phyloP scores from a whole-genome alignment of 2,329 filamentous ascomycete genomes.

The Venturia pyrina region DNA sequence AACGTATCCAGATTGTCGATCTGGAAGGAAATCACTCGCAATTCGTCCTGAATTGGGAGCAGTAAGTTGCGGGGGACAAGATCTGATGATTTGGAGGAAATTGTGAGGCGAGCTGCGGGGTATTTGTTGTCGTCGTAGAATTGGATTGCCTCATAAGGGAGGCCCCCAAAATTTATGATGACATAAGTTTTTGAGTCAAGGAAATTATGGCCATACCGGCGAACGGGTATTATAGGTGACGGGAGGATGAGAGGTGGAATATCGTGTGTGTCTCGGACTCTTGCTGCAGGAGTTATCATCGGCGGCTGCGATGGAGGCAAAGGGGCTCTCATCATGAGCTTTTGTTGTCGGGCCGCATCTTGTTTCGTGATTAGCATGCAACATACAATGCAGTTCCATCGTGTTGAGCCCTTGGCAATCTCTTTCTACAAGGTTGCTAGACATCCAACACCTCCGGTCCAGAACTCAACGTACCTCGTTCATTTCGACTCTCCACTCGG shows the following conservation, averaged over 20 bases:
- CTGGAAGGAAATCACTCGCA: slow-evolving; percentile 87
- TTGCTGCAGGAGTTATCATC: slow-evolving; percentile 31
- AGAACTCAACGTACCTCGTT: not conserved
- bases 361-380: not conserved
- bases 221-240: slow-evolving; percentile 88
- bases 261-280: slow-evolving; percentile 69
- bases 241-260: slow-evolving; percentile 89
- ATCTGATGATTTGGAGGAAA: slow-evolving; percentile 92
- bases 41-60: slow-evolving; percentile 92
- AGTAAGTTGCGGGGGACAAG: slow-evolving; percentile 94
- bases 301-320: slow-evolving; percentile 2
- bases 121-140: slow-evolving; percentile 98
- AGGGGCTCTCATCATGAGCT: not conserved
- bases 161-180: slow-evolving; percentile 78
- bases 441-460: not conserved
- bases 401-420: not conserved
- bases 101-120: slow-evolving; percentile 85
- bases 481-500: not conserved
- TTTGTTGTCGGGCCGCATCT: not conserved
- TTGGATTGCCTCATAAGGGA: slow-evolving; percentile 63
- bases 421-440: not conserved
- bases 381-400: not conserved
- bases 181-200: slow-evolving; percentile 95
- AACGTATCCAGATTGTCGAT: slow-evolving; percentile 90
- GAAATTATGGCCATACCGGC: slow-evolving; percentile 96